Evolutionary conservation across 2,329 filamentous ascomycete species (phyloP), one percentile per base, ranked within the genome.

Genomic region (Talaromyces sp.): DNA sequence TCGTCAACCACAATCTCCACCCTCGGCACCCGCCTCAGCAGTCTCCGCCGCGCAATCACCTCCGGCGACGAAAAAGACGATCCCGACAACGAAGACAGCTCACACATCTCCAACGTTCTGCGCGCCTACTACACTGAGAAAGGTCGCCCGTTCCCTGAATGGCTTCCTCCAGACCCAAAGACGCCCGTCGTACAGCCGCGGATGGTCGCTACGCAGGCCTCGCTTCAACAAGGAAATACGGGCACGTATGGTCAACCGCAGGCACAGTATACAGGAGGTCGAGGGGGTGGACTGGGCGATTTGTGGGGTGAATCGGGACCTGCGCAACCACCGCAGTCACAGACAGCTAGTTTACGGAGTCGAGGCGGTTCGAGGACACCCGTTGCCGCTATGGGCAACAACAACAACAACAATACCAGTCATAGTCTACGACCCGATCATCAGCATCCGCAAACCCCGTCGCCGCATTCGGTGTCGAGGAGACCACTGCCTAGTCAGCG

Each of bases 41-140:
- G 82, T 54, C 79, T 88, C 63, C 85, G 85, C 45, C 84, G 78
- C 29, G 77, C 77, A 49, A 78, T 80, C 69, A 76, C 76, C 31
- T 72, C 76, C 11, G 76, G 77, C 67, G 77, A 80, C 65, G 78
- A 80, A 68, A 73, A 71, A 43, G 78, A 80, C 68, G 78, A 80
- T 70, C 78, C 80, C 1, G 80, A 82, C 47, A 76, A 80, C 67
- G 81, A 96, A 79, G 93, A 98, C 81, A 92, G 96, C 81, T 96
- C 93, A 2, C 93, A 98, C 81, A 91, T 98, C 73, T 96, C 92
- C 79, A 91, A 95, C 72, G 93, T 96, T 40, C 87, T 99, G 29
- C 91, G 95, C 72, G 90, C 88, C 72, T 97, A 98, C 84, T 98
- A 99, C 83, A 87, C 84, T 61, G 93, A 98, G 77, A 95, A 96